These are phyloP conservation scores for Fusarium poae DNA, from an alignment of 2,329 filamentous ascomycete genomes.

Conservation along the genomic window DNA sequence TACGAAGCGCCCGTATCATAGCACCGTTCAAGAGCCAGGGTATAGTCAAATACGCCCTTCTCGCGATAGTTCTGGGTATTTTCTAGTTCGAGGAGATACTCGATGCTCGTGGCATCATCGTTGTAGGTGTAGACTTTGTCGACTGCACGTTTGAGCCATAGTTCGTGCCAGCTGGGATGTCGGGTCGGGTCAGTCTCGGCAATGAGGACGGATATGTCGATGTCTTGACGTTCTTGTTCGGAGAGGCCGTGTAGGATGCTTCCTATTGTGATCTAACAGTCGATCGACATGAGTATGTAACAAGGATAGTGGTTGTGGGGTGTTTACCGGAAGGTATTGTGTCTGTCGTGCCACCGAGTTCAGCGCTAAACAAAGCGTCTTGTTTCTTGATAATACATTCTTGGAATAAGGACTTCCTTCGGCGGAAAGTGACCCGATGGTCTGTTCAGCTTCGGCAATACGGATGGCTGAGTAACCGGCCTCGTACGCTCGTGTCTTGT, in stretches of 20 bases:
- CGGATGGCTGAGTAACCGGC: slow-evolving; percentile 9
- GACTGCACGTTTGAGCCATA: slow-evolving; percentile 17
- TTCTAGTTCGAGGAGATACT: neutral
- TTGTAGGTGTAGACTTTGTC: slow-evolving; percentile 23
- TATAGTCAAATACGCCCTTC: slow-evolving; percentile 23
- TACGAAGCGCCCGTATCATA: slow-evolving; percentile 18
- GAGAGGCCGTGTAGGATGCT: slow-evolving; percentile 20
- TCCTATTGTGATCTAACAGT: slow-evolving; percentile 18
- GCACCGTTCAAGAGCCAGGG: slow-evolving; percentile 15
- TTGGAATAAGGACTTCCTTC: no score
- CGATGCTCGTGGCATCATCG: neutral
- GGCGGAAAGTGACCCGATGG: neutral
- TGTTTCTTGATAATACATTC: neutral
- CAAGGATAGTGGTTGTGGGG: accelerated
- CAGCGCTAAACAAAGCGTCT: slow-evolving; percentile 19
- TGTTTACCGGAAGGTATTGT: slow-evolving; percentile 23
- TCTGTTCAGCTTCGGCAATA: neutral
- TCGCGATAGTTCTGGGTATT: slow-evolving; percentile 6
- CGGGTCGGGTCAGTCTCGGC: slow-evolving; percentile 19
- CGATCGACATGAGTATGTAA: neutral
- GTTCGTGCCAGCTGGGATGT: slow-evolving; percentile 21
- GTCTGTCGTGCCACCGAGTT: slow-evolving; percentile 23
- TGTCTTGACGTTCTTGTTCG: slow-evolving; percentile 18
- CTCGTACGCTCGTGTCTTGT: slow-evolving; percentile 21
- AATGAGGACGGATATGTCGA: slow-evolving; percentile 22